Evolutionary conservation across 345 rosid genomes (phyloP).

Genomic region (Acer negundo): DNA sequence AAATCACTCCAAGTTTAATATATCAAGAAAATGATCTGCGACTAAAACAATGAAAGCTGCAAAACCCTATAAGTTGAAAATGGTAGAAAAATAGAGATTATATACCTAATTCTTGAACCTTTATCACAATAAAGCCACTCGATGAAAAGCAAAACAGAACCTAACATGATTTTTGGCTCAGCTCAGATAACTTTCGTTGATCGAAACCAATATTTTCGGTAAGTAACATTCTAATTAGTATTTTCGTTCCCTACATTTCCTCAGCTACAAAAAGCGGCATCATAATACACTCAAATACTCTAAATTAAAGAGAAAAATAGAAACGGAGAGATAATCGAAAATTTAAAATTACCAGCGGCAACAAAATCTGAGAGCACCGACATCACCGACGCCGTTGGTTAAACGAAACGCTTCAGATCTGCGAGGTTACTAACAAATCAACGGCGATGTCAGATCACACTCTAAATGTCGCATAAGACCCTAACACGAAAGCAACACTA

Average conservation of each 20-base stretch:
- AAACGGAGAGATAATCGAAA: not conserved
- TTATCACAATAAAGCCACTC: not conserved
- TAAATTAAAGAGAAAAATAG: not conserved
- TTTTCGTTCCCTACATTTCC: conserved; percentile 6
- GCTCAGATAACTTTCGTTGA: not conserved
- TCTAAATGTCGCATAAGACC: conserved; percentile 24
- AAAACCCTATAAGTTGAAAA: not conserved
- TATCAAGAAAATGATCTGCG: not conserved
- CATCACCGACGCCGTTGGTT: conserved; percentile 57
- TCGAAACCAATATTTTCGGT: not conserved
- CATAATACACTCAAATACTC: conserved; percentile 15
- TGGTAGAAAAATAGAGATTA: not conserved
- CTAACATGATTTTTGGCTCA: not conserved
- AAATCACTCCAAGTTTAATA: not conserved
- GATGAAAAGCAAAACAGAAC: not conserved
- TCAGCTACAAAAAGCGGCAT: not conserved
- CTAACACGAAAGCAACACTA: conserved; percentile 32
- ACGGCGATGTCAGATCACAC: conserved; percentile 47
- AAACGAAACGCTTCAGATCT: conserved; percentile 49
- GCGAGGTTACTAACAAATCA: conserved; percentile 33
- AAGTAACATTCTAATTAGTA: not conserved
- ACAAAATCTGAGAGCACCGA: conserved; percentile 43
- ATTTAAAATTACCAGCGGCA: conserved; percentile 36
- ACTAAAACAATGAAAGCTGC: not conserved
- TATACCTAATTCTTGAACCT: not conserved